Percentiles rank a stretch among this genome's conserved stretches.
Conservation (phyloP, 306 rosid genomes). For the Prunus kanzakura region DNA sequence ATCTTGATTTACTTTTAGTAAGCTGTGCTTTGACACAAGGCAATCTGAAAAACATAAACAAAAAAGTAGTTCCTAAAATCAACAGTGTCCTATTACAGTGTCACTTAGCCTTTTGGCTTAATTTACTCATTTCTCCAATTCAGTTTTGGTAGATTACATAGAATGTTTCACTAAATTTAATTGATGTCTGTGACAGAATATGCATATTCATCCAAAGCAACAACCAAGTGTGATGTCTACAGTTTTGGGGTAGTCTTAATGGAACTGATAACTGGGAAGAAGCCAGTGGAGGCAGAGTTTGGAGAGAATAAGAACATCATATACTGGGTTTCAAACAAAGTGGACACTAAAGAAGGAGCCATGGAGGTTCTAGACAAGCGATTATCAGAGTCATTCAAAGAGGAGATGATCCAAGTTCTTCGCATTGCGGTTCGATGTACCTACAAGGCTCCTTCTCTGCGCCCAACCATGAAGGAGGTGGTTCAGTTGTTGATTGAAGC, state of each 20-base stretch:
- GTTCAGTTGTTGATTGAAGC: constrained; percentile 74
- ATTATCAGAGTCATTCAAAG: constrained; percentile 45
- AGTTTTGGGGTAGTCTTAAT: constrained; percentile 89
- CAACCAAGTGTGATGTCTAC: constrained; percentile 91
- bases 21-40: background rate
- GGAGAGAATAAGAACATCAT: constrained; percentile 89
- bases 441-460: constrained; percentile 68
- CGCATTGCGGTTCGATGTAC: constrained; percentile 84
- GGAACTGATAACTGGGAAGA: constrained; percentile 93
- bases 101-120: background rate
- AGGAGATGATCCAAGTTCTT: constrained; percentile 70
- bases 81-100: background rate
- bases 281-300: constrained; percentile 78
- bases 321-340: constrained; percentile 85
- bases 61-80: background rate
- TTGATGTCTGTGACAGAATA: constrained; percentile 61
- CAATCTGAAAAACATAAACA: background rate
- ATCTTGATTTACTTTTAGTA: background rate
- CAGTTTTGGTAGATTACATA: background rate
- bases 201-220: constrained; percentile 91
- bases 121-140: background rate
- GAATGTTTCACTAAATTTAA: constrained; percentile 11
- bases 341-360: constrained; percentile 81
- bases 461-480: constrained; percentile 96
- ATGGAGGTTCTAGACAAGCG: constrained; percentile 69